Base-by-base conservation (phyloP, 306 rosid genomes). In the Begonia peltatifolia region DNA sequence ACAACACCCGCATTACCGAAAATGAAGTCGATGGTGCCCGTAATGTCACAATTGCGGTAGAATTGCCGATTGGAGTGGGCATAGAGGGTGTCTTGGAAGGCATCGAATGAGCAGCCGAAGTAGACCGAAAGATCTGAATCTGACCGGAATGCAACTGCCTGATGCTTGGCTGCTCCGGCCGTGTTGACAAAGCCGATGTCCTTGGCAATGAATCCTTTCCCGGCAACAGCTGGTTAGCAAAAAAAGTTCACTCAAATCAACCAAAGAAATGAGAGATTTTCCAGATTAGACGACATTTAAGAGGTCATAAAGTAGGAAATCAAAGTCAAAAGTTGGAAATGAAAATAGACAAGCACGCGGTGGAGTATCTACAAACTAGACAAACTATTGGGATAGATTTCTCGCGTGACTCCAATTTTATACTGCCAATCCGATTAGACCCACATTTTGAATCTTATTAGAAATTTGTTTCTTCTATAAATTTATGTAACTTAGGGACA, bases 121-220 rank as follows among this genome's bases (percentile, higher is more conserved):
- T 15, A 50, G 25, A 18, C 25, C 5, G 54, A 50, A 7, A 6
- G 54, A 11, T 50, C 25, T 3, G 54, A 17, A 5, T 9, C 25
- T 7, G 22, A 15, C 12, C 22, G 9, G 22, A 50, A 25, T 6
- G 54, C 54, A 0, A 50, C 54, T 8, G 25, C 54, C 22, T 50
- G 54, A 59, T 90, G 95, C 69, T 85, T 90, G 9, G 54, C 58
- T 10, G 97, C 68, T 9, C 97, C 97, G 9, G 95, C 95, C 2
- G 68, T 61, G 90, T 90, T 90, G 25, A 54, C 5, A 68, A 90
- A 90, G 0, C 78, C 77, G 9, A 85, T 80, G 64, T 78, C 84
- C 59, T 56, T 90, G n/a, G 85, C 94, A 14, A 90, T 80, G 77
- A 90, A 85, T 15, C 94, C 95, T 63, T 52, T 84, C 9, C 97